Percentiles rank a stretch among this genome's conserved stretches.
Evolutionary conservation across 2,329 filamentous ascomycete species (phyloP).

Genomic region (Scopulariopsis brevicaulis): DNA sequence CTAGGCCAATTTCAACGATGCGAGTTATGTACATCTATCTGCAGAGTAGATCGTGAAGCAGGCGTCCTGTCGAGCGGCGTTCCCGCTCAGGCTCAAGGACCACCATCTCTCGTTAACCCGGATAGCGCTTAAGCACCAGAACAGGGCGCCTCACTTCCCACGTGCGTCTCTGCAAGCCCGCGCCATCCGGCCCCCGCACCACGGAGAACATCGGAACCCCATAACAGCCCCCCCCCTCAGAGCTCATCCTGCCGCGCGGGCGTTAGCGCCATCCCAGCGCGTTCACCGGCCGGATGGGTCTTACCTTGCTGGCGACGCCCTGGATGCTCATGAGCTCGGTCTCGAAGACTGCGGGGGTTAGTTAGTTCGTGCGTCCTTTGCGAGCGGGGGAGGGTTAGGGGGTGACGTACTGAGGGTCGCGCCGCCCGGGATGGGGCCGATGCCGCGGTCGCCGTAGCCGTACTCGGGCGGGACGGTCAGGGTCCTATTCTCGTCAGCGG

Average conservation of each 20-base stretch:
- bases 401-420: conserved; percentile 57
- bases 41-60: too few species aligned
- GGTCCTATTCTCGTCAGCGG: conserved; percentile 34
- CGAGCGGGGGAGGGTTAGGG: not conserved
- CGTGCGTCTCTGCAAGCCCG: too few species aligned
- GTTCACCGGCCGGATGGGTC: not conserved
- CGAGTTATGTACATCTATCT: too few species aligned
- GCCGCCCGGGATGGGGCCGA: conserved; percentile 75
- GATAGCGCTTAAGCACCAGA: too few species aligned
- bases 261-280: not conserved
- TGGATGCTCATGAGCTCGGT: conserved; percentile 80
- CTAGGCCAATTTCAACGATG: too few species aligned
- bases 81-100: too few species aligned
- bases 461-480: conserved; percentile 81
- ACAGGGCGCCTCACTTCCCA: too few species aligned
- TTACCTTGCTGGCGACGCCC: conserved; percentile 42
- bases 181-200: too few species aligned
- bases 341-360: conserved; percentile 59
- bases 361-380: not conserved
- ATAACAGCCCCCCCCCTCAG: not conserved
- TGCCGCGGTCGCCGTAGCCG: conserved; percentile 65
- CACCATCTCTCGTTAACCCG: too few species aligned
- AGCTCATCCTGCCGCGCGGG: not conserved
- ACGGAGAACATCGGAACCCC: not conserved
- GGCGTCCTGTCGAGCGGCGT: too few species aligned